phyloP scores from a whole-genome alignment of 208 protist species.

The Crithidia acanthocephali region DNA sequence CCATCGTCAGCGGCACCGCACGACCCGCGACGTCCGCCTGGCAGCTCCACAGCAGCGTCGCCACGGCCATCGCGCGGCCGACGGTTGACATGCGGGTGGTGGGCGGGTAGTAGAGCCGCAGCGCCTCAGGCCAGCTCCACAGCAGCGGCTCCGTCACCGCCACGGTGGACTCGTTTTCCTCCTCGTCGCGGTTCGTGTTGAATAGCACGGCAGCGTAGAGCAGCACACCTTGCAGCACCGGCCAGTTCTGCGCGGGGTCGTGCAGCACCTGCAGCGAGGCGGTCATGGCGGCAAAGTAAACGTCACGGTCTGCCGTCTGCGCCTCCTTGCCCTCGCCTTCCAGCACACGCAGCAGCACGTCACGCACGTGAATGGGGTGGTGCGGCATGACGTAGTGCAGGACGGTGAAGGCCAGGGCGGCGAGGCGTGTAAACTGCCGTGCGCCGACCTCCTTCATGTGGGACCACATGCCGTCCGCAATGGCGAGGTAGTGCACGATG shows the following conservation, averaged over 20 bases:
- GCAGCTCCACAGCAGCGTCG: constrained; percentile 77
- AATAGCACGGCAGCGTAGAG: constrained; percentile 73
- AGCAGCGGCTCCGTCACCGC: constrained; percentile 79
- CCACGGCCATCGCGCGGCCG: constrained; percentile 65
- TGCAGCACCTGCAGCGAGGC: constrained; percentile 63
- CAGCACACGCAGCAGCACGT: constrained; percentile 38
- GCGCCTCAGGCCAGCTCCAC: constrained; percentile 47
- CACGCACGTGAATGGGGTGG: constrained; percentile 48
- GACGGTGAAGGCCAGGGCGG: constrained; percentile 60
- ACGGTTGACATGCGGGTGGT: constrained; percentile 75
- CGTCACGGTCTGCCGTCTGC: constrained; percentile 60
- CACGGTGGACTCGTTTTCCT: constrained; percentile 76
- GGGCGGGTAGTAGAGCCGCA: constrained; percentile 72
- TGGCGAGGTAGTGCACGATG: constrained; percentile 40
- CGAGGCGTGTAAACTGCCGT: constrained; percentile 55
- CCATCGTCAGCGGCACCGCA: constrained; percentile 42
- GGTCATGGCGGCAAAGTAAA: constrained; percentile 66
- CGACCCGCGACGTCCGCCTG: constrained; percentile 20
- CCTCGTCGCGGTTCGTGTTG: constrained; percentile 77
- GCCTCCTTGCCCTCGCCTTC: constrained; percentile 43
- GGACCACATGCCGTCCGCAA: constrained; percentile 61
- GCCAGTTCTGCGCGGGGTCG: constrained; percentile 46
- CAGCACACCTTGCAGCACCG: constrained; percentile 51
- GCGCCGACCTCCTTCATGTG: constrained; percentile 76
- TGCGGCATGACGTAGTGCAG: constrained; percentile 48